These are phyloP conservation scores for Myrica gale DNA, from an alignment of 306 rosid species.

Conservation along the genomic window DNA sequence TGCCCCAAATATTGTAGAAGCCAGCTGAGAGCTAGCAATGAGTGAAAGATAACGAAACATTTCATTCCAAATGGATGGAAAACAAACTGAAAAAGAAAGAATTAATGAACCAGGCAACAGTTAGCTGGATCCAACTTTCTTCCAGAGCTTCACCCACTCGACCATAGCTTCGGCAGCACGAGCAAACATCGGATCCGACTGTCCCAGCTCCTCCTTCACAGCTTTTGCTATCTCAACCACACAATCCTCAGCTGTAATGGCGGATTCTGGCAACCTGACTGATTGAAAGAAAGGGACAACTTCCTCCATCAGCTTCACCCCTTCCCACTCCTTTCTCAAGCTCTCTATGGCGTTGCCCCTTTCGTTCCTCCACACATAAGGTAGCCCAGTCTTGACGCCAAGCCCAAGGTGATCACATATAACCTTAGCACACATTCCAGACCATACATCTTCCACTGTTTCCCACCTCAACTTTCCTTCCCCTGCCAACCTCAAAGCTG, in stretches of 20 bases:
- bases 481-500: conserved; percentile 70
- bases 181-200: conserved; percentile 66
- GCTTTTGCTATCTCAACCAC: conserved; percentile 64
- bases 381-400: conserved; percentile 89
- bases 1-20: too few species aligned
- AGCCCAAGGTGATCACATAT: conserved; percentile 74
- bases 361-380: conserved; percentile 86
- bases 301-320: conserved; percentile 94
- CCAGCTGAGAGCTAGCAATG: too few species aligned
- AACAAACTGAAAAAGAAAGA: conserved; percentile 1
- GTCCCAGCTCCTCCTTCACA: conserved; percentile 81
- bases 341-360: conserved; percentile 84
- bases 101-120: conserved; percentile 1
- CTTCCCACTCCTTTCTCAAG: conserved; percentile 98
- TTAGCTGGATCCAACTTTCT: conserved; percentile 52
- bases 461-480: conserved; percentile 98
- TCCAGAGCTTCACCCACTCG: conserved; percentile 90
- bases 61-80: too few species aligned
- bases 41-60: too few species aligned
- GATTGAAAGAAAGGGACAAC: conserved; percentile 95
- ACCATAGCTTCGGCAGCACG: conserved; percentile 79
- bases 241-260: conserved; percentile 69
- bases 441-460: conserved; percentile 95
- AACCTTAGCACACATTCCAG: conserved; percentile 84
- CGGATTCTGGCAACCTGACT: conserved; percentile 57